Base-by-base conservation (phyloP, 768 basidiomycete species). In the Psilocybe cubensis region DNA sequence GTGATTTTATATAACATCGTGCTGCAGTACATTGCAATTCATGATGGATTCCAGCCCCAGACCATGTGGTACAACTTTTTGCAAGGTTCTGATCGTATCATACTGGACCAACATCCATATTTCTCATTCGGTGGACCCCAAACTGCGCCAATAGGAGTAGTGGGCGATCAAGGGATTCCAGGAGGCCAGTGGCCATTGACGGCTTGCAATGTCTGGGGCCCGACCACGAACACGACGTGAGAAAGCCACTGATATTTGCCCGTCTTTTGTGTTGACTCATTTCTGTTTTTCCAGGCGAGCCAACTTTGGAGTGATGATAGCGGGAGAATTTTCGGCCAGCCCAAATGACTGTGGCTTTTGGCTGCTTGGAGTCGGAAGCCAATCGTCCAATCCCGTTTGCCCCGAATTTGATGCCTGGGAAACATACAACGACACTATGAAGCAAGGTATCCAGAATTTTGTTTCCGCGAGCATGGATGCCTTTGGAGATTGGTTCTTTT, bases 321-420 rank as follows among this genome's bases (percentile, higher is more conserved):
- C 85, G 0, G 94, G 91, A 41, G 94, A 96, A 71, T 94, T 88
- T 71, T 84, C 88, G 51, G 79, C 79, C 2, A 87, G 84, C 9
- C 79, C 77, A 63, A 91, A 88, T 65, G 77, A 83, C 51, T 91
- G 91, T 64, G 89, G 69, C 8, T 61, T 74, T 12, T 73, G 68
- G 55, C 53, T 75, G 23, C 59, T 54, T 1, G 71, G 70, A 9
- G 65, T 67, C 11, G 60, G 54, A 28, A n/a, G 54, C 20, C 66
- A 73, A 25, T 89, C 89, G 12, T 18, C 57, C 17, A 70, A 71
- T 46, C 71, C 67, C 4, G 42, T 74, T 50, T 75, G 78, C 63
- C 45, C 69, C 38, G 50, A 68, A 47, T 77, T 70, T 61, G 63
- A 76, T 63, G 77, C 89, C 62, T 94, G 83, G 79, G 72, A 79